Evolutionary conservation across 495 filamentous ascomycete genomes (phyloP), one percentile per base, ranked within the genome.

Genomic region (Neurospora intermedia): DNA sequence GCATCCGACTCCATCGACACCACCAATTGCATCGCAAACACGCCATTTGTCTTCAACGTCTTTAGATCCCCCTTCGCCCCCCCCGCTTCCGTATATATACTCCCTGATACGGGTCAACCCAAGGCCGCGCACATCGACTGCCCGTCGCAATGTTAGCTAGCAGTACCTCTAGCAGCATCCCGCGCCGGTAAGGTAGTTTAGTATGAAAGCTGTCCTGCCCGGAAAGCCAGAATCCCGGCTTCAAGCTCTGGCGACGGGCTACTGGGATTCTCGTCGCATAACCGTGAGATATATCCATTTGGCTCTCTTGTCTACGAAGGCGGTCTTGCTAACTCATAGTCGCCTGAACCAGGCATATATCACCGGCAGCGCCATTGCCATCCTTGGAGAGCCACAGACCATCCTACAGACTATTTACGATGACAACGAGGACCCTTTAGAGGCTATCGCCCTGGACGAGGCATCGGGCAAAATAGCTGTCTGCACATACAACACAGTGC

Each of bases 351-450:
- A 97, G 93, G 89, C 88, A 74, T 99, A 98, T 81, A 92, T 98
- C 73, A 94, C 92, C 73, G 94, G 96, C 74, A 91, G 91, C 81
- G 91, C 93, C 73, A 87, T 98, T 73, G 87, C 94, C 69, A 90
- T 98, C 78, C 90, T 98, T 78, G 86, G 87, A 81, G 89, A 88
- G 70, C 88, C 93, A 74, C 85, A 92, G 78, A 85, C 88, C 71
- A 87, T 97, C 76, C 84, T 97, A 42, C 95, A 98, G 82, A 98
- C 95, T 0, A 92, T 94, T 73, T 97, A 97, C 83, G 88, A 94
- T 78, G 91, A 96, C 75, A 90, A 94, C 80, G 86, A 89, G 45
- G 84, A 88, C 8, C 83, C 83, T 6, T 87, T 98, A 45, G 87
- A 94, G 66, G 89, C 92, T 13, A 87, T 97, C 38, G 85, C 88